Conservation (phyloP, 441 rosid genomes). For the Gossypium schwendimanii region DNA sequence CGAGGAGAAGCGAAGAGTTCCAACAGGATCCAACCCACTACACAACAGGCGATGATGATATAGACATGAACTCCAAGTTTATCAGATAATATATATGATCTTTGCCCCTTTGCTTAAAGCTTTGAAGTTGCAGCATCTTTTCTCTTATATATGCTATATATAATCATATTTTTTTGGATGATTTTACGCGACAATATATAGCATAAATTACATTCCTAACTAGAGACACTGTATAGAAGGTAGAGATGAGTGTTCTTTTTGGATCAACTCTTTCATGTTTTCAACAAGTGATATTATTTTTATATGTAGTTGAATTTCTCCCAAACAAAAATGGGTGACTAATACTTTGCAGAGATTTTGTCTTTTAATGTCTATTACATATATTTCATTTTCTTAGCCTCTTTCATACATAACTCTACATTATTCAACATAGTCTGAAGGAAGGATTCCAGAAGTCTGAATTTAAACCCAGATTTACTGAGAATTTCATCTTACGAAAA, state of each 20-base stretch:
- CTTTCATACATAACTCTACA: too few relatives aligned
- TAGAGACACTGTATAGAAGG: neutral
- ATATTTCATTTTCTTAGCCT: too few relatives aligned
- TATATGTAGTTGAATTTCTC: neutral
- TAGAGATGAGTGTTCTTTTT: neutral
- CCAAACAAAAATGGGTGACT: neutral
- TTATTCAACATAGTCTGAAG: too few relatives aligned
- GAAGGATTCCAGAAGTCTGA: too few relatives aligned
- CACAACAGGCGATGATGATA: slow-evolving; percentile 9
- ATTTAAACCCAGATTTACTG: too few relatives aligned
- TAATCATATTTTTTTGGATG: neutral
- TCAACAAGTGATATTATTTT: neutral
- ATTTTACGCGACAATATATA: neutral
- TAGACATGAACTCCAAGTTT: neutral
- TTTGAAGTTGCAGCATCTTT: neutral
- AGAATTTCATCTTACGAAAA: too few relatives aligned
- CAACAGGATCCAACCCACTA: slow-evolving; percentile 13
- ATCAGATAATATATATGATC: neutral
- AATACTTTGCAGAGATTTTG: neutral
- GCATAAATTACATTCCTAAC: neutral
- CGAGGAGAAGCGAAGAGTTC: slow-evolving; percentile 15
- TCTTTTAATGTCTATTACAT: too few relatives aligned
- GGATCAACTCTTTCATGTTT: neutral
- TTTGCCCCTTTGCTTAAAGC: neutral
- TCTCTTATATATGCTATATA: neutral